Conservation (phyloP, 129 eudicot species). For the Pulicaria dysenterica region DNA sequence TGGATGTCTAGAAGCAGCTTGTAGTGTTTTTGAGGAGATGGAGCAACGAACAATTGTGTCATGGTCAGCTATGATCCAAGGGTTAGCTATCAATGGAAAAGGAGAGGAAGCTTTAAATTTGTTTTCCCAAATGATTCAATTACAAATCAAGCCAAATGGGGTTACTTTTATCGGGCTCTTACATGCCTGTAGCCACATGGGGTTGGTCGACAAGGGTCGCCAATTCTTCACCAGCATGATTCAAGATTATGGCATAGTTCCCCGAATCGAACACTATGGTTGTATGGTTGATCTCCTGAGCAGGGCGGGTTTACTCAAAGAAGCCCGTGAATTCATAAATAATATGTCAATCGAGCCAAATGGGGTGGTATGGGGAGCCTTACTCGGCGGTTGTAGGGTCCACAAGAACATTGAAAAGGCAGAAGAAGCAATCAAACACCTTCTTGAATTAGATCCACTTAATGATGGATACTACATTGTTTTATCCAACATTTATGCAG, state of each 20-base stretch:
- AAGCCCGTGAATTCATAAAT: constrained; percentile 44
- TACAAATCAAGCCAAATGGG: constrained; percentile 41
- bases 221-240: constrained; percentile 39
- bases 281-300: constrained; percentile 61
- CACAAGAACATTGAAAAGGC: constrained; percentile 54
- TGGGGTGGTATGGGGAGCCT: constrained; percentile 56
- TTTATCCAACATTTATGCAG: constrained; percentile 47
- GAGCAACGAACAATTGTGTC: constrained; percentile 38
- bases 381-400: constrained; percentile 55
- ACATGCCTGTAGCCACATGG: constrained; percentile 63
- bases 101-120: constrained; percentile 47
- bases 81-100: constrained; percentile 49
- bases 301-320: constrained; percentile 46
- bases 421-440: constrained; percentile 56
- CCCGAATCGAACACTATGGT: constrained; percentile 49
- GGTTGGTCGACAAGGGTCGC: constrained; percentile 45
- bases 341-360: constrained; percentile 44
- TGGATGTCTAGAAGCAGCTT: constrained; percentile 52
- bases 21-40: constrained; percentile 41
- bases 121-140: constrained; percentile 41
- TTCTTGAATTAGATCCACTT: constrained; percentile 42
- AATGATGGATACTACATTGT: constrained; percentile 50
- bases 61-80: constrained; percentile 60
- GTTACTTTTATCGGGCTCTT: constrained; percentile 54
- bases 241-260: constrained; percentile 40